Conservation (phyloP, 1,284 basidiomycete genomes). For the Abortiporus biennis region DNA sequence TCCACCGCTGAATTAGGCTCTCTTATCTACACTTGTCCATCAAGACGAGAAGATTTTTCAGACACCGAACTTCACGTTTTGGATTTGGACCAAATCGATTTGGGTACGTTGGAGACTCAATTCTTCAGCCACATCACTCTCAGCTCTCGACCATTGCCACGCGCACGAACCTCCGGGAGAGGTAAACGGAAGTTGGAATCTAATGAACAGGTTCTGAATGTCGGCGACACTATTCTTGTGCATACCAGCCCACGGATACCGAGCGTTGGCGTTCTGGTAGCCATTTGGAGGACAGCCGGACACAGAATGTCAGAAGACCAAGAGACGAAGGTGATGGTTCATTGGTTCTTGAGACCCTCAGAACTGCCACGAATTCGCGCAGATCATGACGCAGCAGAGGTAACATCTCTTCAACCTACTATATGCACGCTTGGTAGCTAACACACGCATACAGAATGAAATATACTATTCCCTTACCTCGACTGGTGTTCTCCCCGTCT, state of each 20-base stretch:
- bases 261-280: conserved; percentile 59
- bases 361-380: conserved; percentile 54
- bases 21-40: conserved; percentile 15
- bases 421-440: not conserved
- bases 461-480: conserved; percentile 57
- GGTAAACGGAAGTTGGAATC: conserved; percentile 6
- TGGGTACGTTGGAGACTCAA: conserved; percentile 14
- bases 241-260: conserved; percentile 44
- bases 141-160: conserved; percentile 1
- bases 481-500: conserved; percentile 40
- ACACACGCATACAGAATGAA: conserved; percentile 45
- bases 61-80: conserved; percentile 14
- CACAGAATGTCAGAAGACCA: conserved; percentile 23
- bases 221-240: conserved; percentile 66
- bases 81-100: not conserved
- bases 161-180: conserved; percentile 14
- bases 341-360: conserved; percentile 64
- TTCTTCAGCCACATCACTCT: conserved; percentile 17
- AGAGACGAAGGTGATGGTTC: conserved; percentile 49
- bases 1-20: conserved; percentile 10
- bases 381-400: conserved; percentile 49
- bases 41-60: conserved; percentile 16
- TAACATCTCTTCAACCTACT: conserved; percentile 23
- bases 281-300: conserved; percentile 52
- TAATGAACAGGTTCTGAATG: conserved; percentile 29